Evolutionary conservation across 164 flowering plant genomes (phyloP), one percentile per base, ranked within the genome.

Genomic region (Tetrastigma voinierianum): DNA sequence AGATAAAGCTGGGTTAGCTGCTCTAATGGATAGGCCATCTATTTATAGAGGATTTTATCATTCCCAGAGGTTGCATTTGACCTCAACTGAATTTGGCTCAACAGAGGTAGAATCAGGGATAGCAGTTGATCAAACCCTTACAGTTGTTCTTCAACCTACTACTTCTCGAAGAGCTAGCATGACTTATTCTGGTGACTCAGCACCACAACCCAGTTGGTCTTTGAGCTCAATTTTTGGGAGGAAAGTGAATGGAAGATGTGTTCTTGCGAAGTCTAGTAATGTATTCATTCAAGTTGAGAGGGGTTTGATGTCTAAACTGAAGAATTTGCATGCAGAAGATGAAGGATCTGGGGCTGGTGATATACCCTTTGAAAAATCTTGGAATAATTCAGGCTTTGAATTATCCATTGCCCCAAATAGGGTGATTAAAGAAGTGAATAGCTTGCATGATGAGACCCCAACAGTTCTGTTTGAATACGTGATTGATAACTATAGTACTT

Each of bases 11-110:
- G 99, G 99, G 68, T 84, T 95, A 70, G 77, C 97, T 52, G 74
- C 83, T n/a, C 74, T 95, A 62, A 76, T 95, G 87, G 91, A 95
- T 64, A 78, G 99, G 49, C 93, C 97, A 18, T 88, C 99, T 9
- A 89, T 95, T 51, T 92, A 95, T 70, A 84, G 79, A 73, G 94
- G 97, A 19, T 95, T 77, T 72, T 95, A 90, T 82, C 97, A 95
- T 73, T 95, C 99, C 65, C 97, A 95, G 71, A 67, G 88, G 51
- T 72, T 95, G 76, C 90, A 77, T 71, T 74, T 95, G 78, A 72
- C 59, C 20, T 82, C 93, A 67, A 65, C 67, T 58, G 86, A 81
- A 66, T 80, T 77, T 76, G 74, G 62, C 68, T 59, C 71, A n/a
- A 71, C 53, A 14, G 79, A 60, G 59, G 51, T 51, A 20, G 75